Conservation (phyloP, 2,329 filamentous ascomycete species). For the Fusarium napiforme region DNA sequence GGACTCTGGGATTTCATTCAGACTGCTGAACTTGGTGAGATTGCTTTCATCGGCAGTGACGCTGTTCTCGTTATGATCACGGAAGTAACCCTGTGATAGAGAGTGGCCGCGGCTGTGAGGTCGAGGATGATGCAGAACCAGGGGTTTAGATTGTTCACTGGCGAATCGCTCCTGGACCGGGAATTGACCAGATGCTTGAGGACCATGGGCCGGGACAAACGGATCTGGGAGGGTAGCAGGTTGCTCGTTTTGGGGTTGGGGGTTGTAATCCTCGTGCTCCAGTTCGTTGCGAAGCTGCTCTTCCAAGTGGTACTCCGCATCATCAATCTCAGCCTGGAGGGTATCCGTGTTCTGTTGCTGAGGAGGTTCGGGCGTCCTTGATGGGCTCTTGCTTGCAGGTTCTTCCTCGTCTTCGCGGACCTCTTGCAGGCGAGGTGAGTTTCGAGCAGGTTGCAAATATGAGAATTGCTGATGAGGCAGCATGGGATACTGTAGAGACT, state of each 20-base stretch:
- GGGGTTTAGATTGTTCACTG: constrained; percentile 63
- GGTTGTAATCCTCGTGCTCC: constrained; percentile 81
- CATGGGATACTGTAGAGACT: constrained; percentile 68
- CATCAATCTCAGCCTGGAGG: constrained; percentile 85
- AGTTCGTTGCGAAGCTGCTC: constrained; percentile 82
- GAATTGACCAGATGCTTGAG: constrained; percentile 61
- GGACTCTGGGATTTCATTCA: constrained; percentile 55
- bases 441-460: constrained; percentile 63
- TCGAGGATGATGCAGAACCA: constrained; percentile 75
- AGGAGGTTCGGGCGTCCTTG: constrained; percentile 63
- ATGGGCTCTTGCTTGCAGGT: constrained; percentile 59
- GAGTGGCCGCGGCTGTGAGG: constrained; percentile 81
- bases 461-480: constrained; percentile 67
- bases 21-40: constrained; percentile 48
- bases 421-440: constrained; percentile 74
- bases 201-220: constrained; percentile 50
- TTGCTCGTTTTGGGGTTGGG: constrained; percentile 59
- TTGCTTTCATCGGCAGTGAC: constrained; percentile 44
- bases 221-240: constrained; percentile 35
- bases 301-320: constrained; percentile 86
- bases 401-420: constrained; percentile 81
- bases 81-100: constrained; percentile 73
- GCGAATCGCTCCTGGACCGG: constrained; percentile 63
- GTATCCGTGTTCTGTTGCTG: constrained; percentile 69
- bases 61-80: constrained; percentile 60